Evolutionary conservation across 2,329 filamentous ascomycete genomes (phyloP).

Genomic region (Aspergillus ochraceoroseus): DNA sequence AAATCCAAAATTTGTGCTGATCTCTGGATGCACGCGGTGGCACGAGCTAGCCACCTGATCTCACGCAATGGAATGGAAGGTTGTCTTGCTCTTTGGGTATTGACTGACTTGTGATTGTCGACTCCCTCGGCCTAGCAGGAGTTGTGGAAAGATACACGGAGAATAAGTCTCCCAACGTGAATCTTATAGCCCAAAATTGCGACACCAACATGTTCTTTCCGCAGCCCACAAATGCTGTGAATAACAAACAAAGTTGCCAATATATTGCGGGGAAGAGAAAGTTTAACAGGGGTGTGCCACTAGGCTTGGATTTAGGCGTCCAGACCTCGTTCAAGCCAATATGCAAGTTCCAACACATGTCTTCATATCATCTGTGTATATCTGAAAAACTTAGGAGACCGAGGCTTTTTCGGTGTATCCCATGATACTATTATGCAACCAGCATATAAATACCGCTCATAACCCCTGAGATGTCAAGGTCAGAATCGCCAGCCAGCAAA

Average conservation of each 20-base stretch:
- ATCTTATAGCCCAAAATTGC: no score
- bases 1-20: no score
- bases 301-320: no score
- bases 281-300: background rate
- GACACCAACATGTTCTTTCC: background rate
- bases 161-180: no score
- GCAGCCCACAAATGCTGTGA: conserved; percentile 3
- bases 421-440: background rate
- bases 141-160: no score
- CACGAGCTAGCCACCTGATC: background rate
- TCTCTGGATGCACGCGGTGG: no score
- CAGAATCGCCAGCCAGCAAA: background rate
- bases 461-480: background rate
- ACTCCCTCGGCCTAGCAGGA: background rate
- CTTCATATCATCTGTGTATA: no score
- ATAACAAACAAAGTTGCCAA: conserved; percentile 2
- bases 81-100: no score
- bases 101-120: conserved; percentile 1
- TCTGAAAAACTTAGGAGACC: conserved; percentile 4
- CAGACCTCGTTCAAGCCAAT: no score
- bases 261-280: conserved; percentile 9
- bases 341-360: conserved; percentile 9
- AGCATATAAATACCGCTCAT: conserved; percentile 10
- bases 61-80: background rate
- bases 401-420: background rate